Evolutionary conservation across 768 basidiomycete genomes (phyloP).

Genomic region (Hygrocybe punicea): DNA sequence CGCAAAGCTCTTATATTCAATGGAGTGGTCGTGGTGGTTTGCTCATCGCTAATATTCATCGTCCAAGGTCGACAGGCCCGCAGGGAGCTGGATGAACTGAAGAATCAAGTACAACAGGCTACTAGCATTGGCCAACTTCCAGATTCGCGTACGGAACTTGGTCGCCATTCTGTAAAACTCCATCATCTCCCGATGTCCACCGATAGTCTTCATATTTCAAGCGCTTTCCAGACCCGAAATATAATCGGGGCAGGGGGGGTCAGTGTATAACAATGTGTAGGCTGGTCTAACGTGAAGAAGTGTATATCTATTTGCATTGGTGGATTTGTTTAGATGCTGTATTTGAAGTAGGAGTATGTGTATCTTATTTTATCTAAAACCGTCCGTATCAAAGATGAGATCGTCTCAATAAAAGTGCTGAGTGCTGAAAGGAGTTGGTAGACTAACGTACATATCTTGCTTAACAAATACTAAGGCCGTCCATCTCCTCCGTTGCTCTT

Average conservation of each 20-base stretch:
- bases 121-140: neutral
- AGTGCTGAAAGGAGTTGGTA: too few relatives aligned
- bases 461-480: neutral
- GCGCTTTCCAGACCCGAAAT: neutral
- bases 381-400: too few relatives aligned
- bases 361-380: too few relatives aligned
- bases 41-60: constrained; percentile 45
- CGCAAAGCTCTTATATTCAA: constrained; percentile 63
- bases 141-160: neutral
- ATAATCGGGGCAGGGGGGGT: neutral
- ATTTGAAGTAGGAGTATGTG: too few relatives aligned
- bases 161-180: neutral
- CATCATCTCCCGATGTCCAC: neutral
- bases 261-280: neutral
- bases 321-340: too few relatives aligned
- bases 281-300: neutral
- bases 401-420: too few relatives aligned
- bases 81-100: constrained; percentile 59
- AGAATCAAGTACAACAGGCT: constrained; percentile 17
- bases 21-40: constrained; percentile 45
- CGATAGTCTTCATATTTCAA: neutral
- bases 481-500: constrained; percentile 24
- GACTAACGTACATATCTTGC: neutral
- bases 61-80: constrained; percentile 60
- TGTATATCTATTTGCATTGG: neutral